Percentiles rank a stretch among this genome's conserved stretches.
Conservation (phyloP, 129 eudicot genomes). For the Flaveria ramosissima region DNA sequence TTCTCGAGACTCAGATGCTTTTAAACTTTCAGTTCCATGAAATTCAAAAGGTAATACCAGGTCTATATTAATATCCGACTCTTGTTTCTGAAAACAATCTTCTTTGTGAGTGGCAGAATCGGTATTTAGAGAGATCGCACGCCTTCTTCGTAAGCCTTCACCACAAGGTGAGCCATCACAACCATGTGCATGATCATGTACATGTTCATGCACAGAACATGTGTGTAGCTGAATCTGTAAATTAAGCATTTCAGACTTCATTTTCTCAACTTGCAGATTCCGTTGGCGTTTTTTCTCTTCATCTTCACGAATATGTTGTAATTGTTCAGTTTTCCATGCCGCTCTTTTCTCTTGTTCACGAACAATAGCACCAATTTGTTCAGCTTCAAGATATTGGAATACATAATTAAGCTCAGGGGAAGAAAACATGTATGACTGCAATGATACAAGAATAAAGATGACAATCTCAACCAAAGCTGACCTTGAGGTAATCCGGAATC, state of each 20-base stretch:
- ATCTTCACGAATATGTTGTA: constrained; percentile 80
- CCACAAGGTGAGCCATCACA: constrained; percentile 55
- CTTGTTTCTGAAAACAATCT: constrained; percentile 37
- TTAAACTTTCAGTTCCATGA: constrained; percentile 55
- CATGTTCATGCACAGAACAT: constrained; percentile 40
- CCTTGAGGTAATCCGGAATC: constrained; percentile 94
- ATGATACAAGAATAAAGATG: constrained; percentile 84
- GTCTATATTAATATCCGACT: constrained; percentile 40
- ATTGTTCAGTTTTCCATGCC: constrained; percentile 95
- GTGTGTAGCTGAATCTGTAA: constrained; percentile 83
- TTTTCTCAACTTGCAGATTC: constrained; percentile 96
- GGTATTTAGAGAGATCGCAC: constrained; percentile 44
- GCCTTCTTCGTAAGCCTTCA: constrained; percentile 77
- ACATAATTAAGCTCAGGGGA: constrained; percentile 89
- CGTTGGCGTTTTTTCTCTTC: constrained; percentile 90
- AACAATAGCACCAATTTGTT: constrained; percentile 97
- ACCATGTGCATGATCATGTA: constrained; percentile 21
- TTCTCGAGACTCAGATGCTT: constrained; percentile 47
- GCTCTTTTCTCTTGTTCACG: constrained; percentile 96
- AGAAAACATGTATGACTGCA: constrained; percentile 92
- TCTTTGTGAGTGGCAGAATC: constrained; percentile 41
- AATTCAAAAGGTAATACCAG: constrained; percentile 39
- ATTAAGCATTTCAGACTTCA: constrained; percentile 96
- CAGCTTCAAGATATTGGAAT: constrained; percentile 96
- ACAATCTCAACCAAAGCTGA: constrained; percentile 93